Conservation (phyloP, 257 asterid genomes). For the Agastache rugosa region DNA sequence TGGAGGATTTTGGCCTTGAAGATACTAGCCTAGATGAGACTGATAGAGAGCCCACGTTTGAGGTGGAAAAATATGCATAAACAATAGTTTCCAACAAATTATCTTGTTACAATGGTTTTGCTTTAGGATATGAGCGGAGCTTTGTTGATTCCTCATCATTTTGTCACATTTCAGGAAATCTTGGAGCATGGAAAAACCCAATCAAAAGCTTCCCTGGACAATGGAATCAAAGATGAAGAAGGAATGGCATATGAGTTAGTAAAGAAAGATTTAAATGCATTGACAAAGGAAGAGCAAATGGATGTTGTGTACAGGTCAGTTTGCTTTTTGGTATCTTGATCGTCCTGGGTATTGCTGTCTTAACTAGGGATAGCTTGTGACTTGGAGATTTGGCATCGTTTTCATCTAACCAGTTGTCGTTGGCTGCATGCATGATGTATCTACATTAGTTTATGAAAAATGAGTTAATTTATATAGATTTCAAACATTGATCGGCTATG, state of each 20-base stretch:
- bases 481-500: background rate
- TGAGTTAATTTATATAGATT: background rate
- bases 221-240: constrained; percentile 52
- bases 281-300: constrained; percentile 92
- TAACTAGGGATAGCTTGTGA: constrained; percentile 8
- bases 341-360: background rate
- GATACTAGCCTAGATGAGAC: constrained; percentile 54
- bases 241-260: constrained; percentile 62
- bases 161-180: constrained; percentile 60
- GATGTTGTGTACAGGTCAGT: constrained; percentile 80
- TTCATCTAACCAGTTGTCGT: constrained; percentile 6
- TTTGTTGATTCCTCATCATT: constrained; percentile 24
- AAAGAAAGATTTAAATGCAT: constrained; percentile 72
- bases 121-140: constrained; percentile 23
- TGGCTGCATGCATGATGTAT: constrained; percentile 27
- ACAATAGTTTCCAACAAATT: constrained; percentile 7
- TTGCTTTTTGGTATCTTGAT: constrained; percentile 25
- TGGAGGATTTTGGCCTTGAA: constrained; percentile 80
- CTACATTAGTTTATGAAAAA: constrained; percentile 22
- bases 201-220: constrained; percentile 46
- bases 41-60: constrained; percentile 71
- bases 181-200: constrained; percentile 55
- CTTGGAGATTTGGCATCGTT: constrained; percentile 12
- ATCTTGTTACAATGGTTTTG: background rate
- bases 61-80: constrained; percentile 53